Base-by-base conservation (phyloP, 2,329 filamentous ascomycete species). In the Penicillium sp. region DNA sequence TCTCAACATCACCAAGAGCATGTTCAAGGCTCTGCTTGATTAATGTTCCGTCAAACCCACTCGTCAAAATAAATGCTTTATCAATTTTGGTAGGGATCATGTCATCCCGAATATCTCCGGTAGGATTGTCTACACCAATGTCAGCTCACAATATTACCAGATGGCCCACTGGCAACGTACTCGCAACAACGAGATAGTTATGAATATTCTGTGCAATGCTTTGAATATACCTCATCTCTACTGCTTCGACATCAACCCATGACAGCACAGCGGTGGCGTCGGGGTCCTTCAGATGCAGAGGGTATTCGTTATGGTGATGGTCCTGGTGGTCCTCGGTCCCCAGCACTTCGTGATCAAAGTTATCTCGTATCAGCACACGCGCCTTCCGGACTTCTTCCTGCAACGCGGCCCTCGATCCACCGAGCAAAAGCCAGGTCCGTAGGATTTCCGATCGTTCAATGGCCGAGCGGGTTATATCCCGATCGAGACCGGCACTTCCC, bases 1-100 rank as follows among this genome's bases (percentile, higher is more conserved):
- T 55, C 53, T 55, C 53, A 44, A 55, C 53, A 55, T 55, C 53
- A 55, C 53, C 53, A 55, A 55, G 53, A 55, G 53, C 53, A 44
- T 55, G 37, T 44, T 55, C 38, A 55, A 55, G 53, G 53, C 53
- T 55, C 53, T 55, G 53, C 53, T 55, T 55, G 19, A 55, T 55
- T 55, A 55, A 55, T 44, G 4, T 1, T 55, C 53, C 53, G 53
- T 55, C 53, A 42, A 55, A 44, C 22, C 53, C 53, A 55, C 53
- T 55, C 37, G 53, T 55, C 53, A 55, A 44, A 45, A 55, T 44
- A 55, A 55, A 55, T 38, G 53, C 53, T 55, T 55, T 55, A 45
- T 55, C 53, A 55, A 55, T 44, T 55, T 55, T 55, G 53, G 37
- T 24, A 55, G 53, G 37, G 53, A 44, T 44, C 35, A 35, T 44